Base-by-base conservation (phyloP, 2,329 filamentous ascomycete species). In the Achaetomium macrosporum region DNA sequence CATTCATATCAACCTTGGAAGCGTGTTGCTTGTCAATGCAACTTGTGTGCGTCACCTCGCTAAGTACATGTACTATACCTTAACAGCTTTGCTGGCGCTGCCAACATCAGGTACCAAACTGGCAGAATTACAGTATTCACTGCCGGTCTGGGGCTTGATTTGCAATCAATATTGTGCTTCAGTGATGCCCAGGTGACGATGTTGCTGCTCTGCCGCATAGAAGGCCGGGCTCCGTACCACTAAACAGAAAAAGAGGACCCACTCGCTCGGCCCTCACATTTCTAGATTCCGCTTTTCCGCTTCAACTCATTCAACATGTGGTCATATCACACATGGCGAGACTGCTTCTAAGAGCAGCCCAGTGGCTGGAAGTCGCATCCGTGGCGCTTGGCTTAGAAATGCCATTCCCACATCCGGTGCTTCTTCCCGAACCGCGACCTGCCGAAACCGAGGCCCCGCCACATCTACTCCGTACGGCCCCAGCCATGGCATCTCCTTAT, bases 401-500 rank as follows among this genome's bases (percentile, higher is more conserved):
- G 40, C 40, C n/a, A 11, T 25, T 17, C 17, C 40, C 17, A 42
- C 16, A 7, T 17, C n/a, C 17, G 37, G 37, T 19, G 19, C 19
- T 11, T 17, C 10, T n/a, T 37, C 33, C 39, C 44, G 44, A 47
- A 43, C 19, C 12, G 20, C 41, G 41, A 43, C 15, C 41, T n/a
- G 43, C 43, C n/a, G 25, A 42, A 44, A 25, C 25, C 25, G 7
- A 25, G 25, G 35, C 35, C 7, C 35, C n/a, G n/a, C n/a, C 25
- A 16, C 33, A 41, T 6, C 25, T n/a, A n/a, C n/a, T n/a, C n/a
- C n/a, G n/a, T n/a, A 42, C 16, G 19, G 42, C 12, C 35, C 52
- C 42, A 50, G 19, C 48, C 39, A 25, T 51, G 44, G 48, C 49
- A 48, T 35, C 15, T 15, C 33, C n/a, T n/a, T n/a, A n/a, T 25